Conservation (phyloP, 2,329 filamentous ascomycete genomes). For the Fusarium tuaranense region DNA sequence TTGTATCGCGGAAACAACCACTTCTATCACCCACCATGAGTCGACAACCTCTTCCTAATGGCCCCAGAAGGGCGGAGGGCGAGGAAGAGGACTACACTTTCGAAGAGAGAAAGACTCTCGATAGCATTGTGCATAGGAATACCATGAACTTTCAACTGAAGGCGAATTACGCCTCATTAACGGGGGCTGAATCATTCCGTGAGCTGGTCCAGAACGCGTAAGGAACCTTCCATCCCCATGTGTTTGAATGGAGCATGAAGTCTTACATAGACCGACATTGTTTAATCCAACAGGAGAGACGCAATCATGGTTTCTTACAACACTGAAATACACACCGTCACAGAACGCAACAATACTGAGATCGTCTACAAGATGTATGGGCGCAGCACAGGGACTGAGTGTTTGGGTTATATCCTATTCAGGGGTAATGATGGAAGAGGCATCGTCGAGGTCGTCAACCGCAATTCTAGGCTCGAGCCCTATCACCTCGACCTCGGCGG, state of each 20-base stretch:
- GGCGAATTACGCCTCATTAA: constrained; percentile 23
- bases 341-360: constrained; percentile 38
- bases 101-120: background rate
- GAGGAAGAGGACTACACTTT: background rate
- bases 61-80: background rate
- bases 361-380: constrained; percentile 44
- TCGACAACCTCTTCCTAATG: background rate
- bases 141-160: background rate
- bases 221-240: background rate
- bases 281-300: constrained; percentile 39
- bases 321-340: constrained; percentile 35
- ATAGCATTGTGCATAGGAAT: background rate
- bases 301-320: constrained; percentile 43
- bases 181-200: constrained; percentile 44
- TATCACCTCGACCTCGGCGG: constrained; percentile 46
- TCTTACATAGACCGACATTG: background rate
- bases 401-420: constrained; percentile 48
- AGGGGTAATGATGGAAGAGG: constrained; percentile 34
- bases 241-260: background rate
- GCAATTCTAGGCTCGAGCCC: constrained; percentile 45
- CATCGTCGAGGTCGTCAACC: constrained; percentile 46
- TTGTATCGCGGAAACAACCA: background rate
- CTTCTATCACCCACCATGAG: background rate
- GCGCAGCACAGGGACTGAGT: constrained; percentile 15
- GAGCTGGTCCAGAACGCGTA: constrained; percentile 51